Evolutionary conservation across 345 rosid species (phyloP), one percentile per base, ranked within the genome.

Genomic region (Leavenworthia alabamica): DNA sequence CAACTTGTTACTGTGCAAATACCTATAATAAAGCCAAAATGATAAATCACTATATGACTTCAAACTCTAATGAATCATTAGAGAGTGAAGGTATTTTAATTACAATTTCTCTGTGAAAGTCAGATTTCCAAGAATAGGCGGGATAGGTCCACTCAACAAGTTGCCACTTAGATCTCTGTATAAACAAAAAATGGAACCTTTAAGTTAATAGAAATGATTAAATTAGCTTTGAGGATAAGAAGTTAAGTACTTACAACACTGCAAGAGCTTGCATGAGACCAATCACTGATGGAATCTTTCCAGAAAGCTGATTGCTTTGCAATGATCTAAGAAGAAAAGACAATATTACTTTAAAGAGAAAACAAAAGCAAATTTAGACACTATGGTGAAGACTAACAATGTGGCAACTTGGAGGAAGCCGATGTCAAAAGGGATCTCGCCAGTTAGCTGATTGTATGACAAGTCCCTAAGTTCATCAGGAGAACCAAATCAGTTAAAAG

Each of bases 241-340:
- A 36, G 58, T 41, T 37, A 40, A 35, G 65, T 41, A 75, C 99
- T 83, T 79, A 93, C 99, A 93, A 56, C 14, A 93, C 99, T 62
- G 99, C 97, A 67, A 93, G 99, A 17, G 99, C 99, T 75, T 93
- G 99, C 99, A 93, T 93, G 16, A 93, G 82, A 68, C 99, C 99
- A 44, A 93, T 82, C 51, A 93, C 99, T 8, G 88, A 80, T n/a
- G 99, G 99, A 42, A 93, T 89, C 74, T 77, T 71, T 48, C 99
- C 99, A 7, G 80, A 78, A 5, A 93, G 80, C 64, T 20, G 84
- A 77, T 93, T 93, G 41, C 88, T 86, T 87, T 93, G 99, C 82
- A 93, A 83, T 48, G 99, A 93, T 76, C 99, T 93, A 62, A 26
- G 29, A 51, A 64, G 3, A 42, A 29, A 42, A 29, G 16, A 37